These are phyloP conservation scores for Tubosaeta sp. DNA, from an alignment of 768 basidiomycete genomes.

Conservation along the genomic window DNA sequence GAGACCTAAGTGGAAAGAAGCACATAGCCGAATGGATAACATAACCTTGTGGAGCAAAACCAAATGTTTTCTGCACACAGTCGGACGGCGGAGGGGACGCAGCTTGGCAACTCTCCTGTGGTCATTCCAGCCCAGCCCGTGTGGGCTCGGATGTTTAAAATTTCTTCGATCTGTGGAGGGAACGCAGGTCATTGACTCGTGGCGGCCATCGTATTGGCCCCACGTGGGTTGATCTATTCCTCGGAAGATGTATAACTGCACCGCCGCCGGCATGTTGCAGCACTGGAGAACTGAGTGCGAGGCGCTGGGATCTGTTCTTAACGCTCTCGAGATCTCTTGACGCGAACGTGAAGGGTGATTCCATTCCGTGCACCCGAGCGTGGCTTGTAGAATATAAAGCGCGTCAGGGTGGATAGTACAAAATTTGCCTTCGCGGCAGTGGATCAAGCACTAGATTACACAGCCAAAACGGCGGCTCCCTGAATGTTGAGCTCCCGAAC, in stretches of 20 bases:
- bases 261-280: background rate
- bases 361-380: background rate
- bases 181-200: background rate
- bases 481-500: background rate
- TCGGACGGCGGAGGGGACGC: background rate
- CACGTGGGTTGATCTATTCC: background rate
- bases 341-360: background rate
- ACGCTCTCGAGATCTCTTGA: background rate
- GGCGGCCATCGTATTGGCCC: background rate
- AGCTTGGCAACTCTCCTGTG: conserved; percentile 2
- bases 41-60: background rate
- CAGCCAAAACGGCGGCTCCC: background rate
- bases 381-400: background rate
- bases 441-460: background rate
- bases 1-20: background rate
- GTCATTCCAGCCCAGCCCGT: background rate
- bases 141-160: background rate
- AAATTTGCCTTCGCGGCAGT: background rate
- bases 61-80: background rate
- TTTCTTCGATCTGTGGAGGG: conserved; percentile 1
- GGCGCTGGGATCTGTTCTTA: background rate
- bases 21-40: background rate
- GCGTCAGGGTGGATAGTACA: background rate
- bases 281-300: background rate
- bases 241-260: background rate